Evolutionary conservation across 208 protist genomes (phyloP).

Genomic region (Angomonas deanei): DNA sequence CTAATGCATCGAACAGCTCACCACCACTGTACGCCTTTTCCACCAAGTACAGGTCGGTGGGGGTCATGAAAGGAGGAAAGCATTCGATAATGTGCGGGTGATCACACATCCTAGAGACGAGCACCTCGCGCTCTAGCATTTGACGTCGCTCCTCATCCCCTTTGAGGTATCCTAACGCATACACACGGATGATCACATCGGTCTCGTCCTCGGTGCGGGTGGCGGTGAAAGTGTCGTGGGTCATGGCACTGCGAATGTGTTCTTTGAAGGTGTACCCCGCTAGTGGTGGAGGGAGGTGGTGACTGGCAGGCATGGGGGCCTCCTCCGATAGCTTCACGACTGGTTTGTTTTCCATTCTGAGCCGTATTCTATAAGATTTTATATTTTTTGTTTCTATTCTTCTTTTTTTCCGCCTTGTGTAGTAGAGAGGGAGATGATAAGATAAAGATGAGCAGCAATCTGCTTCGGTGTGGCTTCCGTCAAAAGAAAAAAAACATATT

Average conservation of each 20-base stretch:
- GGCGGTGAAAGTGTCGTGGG: constrained; percentile 63
- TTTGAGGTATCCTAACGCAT: constrained; percentile 51
- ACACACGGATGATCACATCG: constrained; percentile 49
- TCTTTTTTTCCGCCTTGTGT: neutral
- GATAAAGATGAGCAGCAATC: neutral
- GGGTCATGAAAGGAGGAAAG: constrained; percentile 32
- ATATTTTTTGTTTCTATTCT: too few relatives aligned
- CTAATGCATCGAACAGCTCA: constrained; percentile 51
- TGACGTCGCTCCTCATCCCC: constrained; percentile 34
- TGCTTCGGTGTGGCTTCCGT: too few relatives aligned
- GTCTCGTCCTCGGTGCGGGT: constrained; percentile 1
- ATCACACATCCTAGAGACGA: constrained; percentile 22
- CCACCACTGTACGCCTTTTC: constrained; percentile 54
- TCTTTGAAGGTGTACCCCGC: constrained; percentile 45
- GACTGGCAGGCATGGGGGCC: constrained; percentile 13
- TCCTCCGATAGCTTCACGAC: neutral
- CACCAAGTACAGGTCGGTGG: constrained; percentile 52
- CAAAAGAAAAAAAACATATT: constrained; percentile 1
- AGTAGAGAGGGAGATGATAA: neutral
- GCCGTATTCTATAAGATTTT: neutral
- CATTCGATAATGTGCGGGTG: constrained; percentile 45
- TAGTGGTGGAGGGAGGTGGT: constrained; percentile 33
- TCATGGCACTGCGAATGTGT: constrained; percentile 33
- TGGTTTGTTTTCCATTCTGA: neutral
- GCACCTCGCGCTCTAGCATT: constrained; percentile 50